Base-by-base conservation (phyloP, 139 green algal species). In the Gonium pectorale region DNA sequence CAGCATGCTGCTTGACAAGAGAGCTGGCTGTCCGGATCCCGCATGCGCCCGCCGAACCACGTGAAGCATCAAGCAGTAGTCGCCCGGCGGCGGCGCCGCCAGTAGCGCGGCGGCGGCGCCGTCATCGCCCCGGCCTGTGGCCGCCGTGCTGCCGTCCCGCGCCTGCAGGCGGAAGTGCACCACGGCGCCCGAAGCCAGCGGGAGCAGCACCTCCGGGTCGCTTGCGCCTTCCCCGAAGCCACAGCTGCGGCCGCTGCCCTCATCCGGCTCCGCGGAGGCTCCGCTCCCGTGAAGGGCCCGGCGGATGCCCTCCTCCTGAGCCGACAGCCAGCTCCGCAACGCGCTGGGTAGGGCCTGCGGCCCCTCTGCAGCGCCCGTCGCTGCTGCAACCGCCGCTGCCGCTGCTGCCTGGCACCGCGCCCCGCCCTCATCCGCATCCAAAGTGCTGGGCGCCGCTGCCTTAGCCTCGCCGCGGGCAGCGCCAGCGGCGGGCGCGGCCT, bases 151-250 rank as follows among this genome's bases (percentile, higher is more conserved):
- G 22, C 8, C n/a, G 11, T 68, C n/a, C 29, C 11, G 13, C 56
- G 56, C 46, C 15, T 79, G 74, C 1, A 81, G 19, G 5, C 24
- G 67, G 52, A 86, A 86, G 56, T 86, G 80, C 60, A 86, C 40
- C 3, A 86, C 80, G 1, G 40, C 19, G 29, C 67, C 80, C 2
- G 80, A 79, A 5, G 80, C 68, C n/a, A 54, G 51, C 41, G 78
- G 78, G 1, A 84, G 60, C 43, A 66, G 44, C 21, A 70, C 15
- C 13, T 31, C 59, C 1, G 27, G 5, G 9, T 41, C 38, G 24
- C 66, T 29, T 5, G 11, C 37, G 15, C 3, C 40, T 74, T 59
- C 67, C 3, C 2, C 1, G 52, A 0, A 17, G 29, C 31, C 62
- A 68, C 4, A 21, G 31, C 56, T 27, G 19, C 56, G 26, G 11